Evolutionary conservation across 768 basidiomycete species (phyloP), one percentile per base, ranked within the genome.

Genomic region (Neoboletus magnificus): DNA sequence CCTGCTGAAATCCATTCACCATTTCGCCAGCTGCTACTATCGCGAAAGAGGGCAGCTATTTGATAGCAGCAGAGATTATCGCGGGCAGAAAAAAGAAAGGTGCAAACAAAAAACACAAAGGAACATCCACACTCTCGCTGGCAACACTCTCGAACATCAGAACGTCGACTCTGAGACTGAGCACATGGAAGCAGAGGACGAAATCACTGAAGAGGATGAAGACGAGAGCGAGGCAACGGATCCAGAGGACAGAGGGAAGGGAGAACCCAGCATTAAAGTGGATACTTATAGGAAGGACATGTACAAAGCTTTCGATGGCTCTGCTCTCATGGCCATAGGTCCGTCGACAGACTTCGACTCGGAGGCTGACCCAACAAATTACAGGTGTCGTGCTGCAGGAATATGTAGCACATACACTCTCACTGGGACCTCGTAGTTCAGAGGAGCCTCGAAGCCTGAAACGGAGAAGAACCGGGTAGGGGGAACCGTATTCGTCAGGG

Each of bases 251-350:
- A 49, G 33, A 8, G 47, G 23, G 18, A 51, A 48, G 44, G 55
- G 60, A 22, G 55, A 40, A 12, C 41, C 46, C 4, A 47, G 20
- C 22, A 42, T 44, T 7, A 60, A 52, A 49, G 36, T 25, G 3
- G 62, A 62, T 20, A 9, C 49, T 22, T 52, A 54, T 52, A 33
- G 18, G 15, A 62, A 76, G 58, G 86, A 89, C 60, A 91, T 91
- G 89, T 91, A 90, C 66, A 87, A 80, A 62, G 76, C 81, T 4
- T 75, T 89, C 57, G 85, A 89, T 61, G 89, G 89, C 5, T 84
- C 85, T 11, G 86, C 87, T 4, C 76, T 91, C 42, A 75, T 91
- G 69, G 87, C 82, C 4, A 76, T 91, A 58, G 87, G 89, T 89
- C 33, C 23, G 77, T 71, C 22, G 20, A 45, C 25, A 25, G 20